Base-by-base conservation (phyloP, 2,329 filamentous ascomycete species). In the Alternaria burnsii region DNA sequence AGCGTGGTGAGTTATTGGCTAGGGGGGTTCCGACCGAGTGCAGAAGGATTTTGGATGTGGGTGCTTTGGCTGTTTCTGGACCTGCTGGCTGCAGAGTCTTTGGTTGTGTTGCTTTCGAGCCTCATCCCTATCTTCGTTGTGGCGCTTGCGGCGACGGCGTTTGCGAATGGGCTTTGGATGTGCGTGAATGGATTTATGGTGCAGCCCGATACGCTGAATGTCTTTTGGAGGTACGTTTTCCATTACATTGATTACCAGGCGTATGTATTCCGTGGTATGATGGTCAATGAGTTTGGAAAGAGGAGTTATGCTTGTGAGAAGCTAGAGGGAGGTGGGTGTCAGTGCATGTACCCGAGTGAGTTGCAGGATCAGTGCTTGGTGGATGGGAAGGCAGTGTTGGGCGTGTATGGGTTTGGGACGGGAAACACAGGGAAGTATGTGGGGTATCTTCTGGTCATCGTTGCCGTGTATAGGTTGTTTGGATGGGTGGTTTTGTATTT, bases 161-260 rank as follows among this genome's bases (percentile, higher is more conserved):
- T 96, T 72, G 90, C 91, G 22, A 97, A 97, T 77, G 93, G 92
- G 0, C 82, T 97, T 7, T 97, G 92, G 92, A 96, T 96, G 92
- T 89, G 86, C 52, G 91, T 94, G 1, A 88, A 89, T 53, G 93
- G 93, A 0, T 96, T 96, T 80, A 85, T 96, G 76, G 92, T 96
- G 2, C 85, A 87, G 3, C 87, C 89, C 4, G 86, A 82, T 1
- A 86, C 89, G 2, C 83, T 96, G 41, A 96, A 97, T 76, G 87
- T 86, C 3, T 97, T 97, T 69, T 97, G 91, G 88, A 87, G 88
- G 76, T 95, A 96, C 70, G 91, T 91, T 6, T 95, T 95, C 70
- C 90, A 94, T 74, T 96, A 94, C 77, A 94, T 94, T 73, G 91
- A 96, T 75, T 96, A 96, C 72, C 92, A 94, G 79, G 82, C 84